Conservation (phyloP, 164 flowering plant species). For the Tetrastigma voinierianum region DNA sequence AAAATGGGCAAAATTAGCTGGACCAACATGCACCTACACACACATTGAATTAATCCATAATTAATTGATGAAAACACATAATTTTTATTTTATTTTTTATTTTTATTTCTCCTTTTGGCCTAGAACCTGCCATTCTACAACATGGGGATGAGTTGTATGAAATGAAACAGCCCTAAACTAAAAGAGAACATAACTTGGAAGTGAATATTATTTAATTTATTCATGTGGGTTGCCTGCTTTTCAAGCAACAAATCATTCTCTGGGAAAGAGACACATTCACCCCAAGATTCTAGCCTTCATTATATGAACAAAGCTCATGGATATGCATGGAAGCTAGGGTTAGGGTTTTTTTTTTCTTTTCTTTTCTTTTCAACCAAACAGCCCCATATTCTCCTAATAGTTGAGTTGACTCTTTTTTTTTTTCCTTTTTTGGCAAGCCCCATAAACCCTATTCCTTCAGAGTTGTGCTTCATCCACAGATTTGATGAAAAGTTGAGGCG, state of each 20-base stretch:
- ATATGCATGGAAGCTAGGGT: background rate
- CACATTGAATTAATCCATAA: background rate
- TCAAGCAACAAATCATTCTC: slow-evolving; percentile 28
- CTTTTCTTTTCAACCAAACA: slow-evolving; percentile 9
- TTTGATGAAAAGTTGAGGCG: too few relatives aligned
- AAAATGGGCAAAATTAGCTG: too few relatives aligned
- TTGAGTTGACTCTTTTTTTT: slow-evolving; percentile 2
- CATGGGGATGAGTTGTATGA: slow-evolving; percentile 2
- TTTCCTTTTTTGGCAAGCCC: slow-evolving; percentile 4
- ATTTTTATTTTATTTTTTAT: background rate
- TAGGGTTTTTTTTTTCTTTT: background rate
- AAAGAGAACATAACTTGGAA: background rate
- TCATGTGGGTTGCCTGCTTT: slow-evolving; percentile 10
- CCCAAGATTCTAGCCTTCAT: slow-evolving; percentile 20
- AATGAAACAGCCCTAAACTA: too few relatives aligned
- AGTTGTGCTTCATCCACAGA: too few relatives aligned
- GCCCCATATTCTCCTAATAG: slow-evolving; percentile 22
- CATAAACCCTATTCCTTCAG: background rate
- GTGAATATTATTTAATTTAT: background rate
- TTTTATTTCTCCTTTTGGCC: too few relatives aligned
- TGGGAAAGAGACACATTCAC: slow-evolving; percentile 5
- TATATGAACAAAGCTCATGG: slow-evolving; percentile 3
- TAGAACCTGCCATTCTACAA: background rate
- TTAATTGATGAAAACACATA: too few relatives aligned
- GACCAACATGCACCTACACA: too few relatives aligned